Evolutionary conservation across 805 yeast genomes (phyloP).

Genomic region (Saccharomycopsis schoenii): DNA sequence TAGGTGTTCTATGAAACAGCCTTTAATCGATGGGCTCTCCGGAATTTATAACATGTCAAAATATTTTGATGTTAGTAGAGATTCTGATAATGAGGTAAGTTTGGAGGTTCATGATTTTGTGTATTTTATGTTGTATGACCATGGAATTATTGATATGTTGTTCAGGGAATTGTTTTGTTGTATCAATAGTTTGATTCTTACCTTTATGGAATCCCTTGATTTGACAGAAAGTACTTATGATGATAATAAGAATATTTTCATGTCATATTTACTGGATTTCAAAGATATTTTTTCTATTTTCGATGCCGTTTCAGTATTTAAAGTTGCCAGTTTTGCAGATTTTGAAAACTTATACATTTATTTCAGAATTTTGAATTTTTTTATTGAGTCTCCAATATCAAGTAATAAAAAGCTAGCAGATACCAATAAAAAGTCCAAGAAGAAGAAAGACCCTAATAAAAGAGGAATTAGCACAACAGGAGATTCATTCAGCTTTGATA

Average conservation of each 20-base stretch:
- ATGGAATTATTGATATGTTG: neutral
- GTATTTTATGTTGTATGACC: neutral
- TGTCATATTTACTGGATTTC: neutral
- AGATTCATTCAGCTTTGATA: neutral
- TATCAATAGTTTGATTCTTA: conserved; percentile 2
- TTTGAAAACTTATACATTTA: neutral
- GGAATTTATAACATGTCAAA: neutral
- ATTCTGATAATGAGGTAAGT: neutral
- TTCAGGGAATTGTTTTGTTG: neutral
- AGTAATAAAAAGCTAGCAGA: neutral
- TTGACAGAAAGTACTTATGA: neutral
- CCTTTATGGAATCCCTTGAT: neutral
- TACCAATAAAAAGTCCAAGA: neutral
- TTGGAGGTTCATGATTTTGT: neutral
- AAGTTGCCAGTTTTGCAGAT: neutral
- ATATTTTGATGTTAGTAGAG: neutral
- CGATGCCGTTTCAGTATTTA: neutral
- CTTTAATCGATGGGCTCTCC: neutral
- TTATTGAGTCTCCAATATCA: neutral
- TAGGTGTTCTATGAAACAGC: neutral
- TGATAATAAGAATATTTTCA: neutral
- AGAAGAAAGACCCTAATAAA: neutral
- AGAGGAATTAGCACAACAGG: neutral
- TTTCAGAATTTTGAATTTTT: conserved; percentile 1
- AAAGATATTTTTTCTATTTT: neutral